Conservation (phyloP, 2,329 filamentous ascomycete species). For the Aspergillus sp. region DNA sequence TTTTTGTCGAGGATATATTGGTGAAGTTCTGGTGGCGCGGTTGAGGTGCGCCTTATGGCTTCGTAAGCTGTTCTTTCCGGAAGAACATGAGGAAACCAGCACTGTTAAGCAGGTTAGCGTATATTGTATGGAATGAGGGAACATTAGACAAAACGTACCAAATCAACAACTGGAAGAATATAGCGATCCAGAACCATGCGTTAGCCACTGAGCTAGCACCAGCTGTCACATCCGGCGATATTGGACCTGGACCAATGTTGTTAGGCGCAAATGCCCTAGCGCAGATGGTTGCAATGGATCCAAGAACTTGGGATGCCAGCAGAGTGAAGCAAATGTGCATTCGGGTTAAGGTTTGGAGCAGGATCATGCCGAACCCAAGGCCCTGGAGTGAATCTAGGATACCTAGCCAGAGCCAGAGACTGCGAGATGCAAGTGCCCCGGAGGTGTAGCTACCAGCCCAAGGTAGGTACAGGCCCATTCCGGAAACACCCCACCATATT, state of each 20-base stretch:
- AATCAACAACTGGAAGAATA: constrained; percentile 58
- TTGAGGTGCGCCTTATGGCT: constrained; percentile 31
- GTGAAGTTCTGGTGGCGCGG: neutral
- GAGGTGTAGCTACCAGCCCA: constrained; percentile 59
- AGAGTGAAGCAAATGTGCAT: constrained; percentile 65
- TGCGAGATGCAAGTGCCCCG: constrained; percentile 57
- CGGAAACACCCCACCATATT: constrained; percentile 64
- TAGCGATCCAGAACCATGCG: constrained; percentile 61
- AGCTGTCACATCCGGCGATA: constrained; percentile 62
- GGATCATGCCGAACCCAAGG: constrained; percentile 67
- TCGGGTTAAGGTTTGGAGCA: constrained; percentile 64
- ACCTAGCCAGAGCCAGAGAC: constrained; percentile 67
- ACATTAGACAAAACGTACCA: constrained; percentile 44
- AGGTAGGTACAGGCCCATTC: constrained; percentile 61
- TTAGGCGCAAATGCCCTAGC: constrained; percentile 62
- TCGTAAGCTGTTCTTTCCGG: constrained; percentile 46
- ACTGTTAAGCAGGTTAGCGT: constrained; percentile 20
- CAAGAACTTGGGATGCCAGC: constrained; percentile 60
- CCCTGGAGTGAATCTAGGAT: constrained; percentile 65
- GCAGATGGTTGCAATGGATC: constrained; percentile 61
- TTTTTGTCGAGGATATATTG: neutral
- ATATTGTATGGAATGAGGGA: neutral
- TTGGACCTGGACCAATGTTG: constrained; percentile 59
- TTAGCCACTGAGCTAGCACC: constrained; percentile 47
- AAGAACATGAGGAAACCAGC: constrained; percentile 45